Percentiles rank a stretch among this genome's conserved stretches.
Conservation (phyloP, 2,329 filamentous ascomycete species). For the Aspergillus sp. region DNA sequence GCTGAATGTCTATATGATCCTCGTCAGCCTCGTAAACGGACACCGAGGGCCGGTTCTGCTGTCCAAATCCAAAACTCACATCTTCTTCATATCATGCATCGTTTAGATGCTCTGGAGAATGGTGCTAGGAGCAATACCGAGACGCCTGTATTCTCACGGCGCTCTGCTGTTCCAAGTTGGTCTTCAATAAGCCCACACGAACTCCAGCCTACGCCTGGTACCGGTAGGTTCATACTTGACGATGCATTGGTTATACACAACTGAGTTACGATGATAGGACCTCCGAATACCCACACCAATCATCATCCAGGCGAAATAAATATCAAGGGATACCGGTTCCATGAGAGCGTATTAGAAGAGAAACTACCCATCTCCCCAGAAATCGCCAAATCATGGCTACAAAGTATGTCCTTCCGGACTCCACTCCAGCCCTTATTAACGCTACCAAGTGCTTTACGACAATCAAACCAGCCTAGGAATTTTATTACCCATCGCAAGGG, state of each 20-base stretch:
- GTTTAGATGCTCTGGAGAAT: not conserved
- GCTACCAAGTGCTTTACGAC: not conserved
- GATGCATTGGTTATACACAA: too few relatives aligned
- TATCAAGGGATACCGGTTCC: not conserved
- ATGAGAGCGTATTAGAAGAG: not conserved
- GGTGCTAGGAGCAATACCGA: too few relatives aligned
- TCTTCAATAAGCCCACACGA: not conserved
- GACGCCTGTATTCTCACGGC: too few relatives aligned
- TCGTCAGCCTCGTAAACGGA: not conserved
- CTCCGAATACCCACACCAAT: not conserved
- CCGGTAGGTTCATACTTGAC: accelerated
- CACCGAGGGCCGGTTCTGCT: not conserved
- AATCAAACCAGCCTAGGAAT: not conserved
- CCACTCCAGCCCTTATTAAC: not conserved
- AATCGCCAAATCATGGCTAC: not conserved
- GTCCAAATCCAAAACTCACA: not conserved
- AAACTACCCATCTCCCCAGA: not conserved
- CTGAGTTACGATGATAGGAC: not conserved
- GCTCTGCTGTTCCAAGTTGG: too few relatives aligned
- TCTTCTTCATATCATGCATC: not conserved
- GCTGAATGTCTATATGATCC: not conserved
- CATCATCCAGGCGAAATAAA: too few relatives aligned
- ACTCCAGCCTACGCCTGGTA: not conserved
- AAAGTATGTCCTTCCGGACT: not conserved
- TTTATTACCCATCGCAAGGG: not conserved